phyloP scores from a whole-genome alignment of 1,284 basidiomycete genomes.

The Ceratobasidium sp. region DNA sequence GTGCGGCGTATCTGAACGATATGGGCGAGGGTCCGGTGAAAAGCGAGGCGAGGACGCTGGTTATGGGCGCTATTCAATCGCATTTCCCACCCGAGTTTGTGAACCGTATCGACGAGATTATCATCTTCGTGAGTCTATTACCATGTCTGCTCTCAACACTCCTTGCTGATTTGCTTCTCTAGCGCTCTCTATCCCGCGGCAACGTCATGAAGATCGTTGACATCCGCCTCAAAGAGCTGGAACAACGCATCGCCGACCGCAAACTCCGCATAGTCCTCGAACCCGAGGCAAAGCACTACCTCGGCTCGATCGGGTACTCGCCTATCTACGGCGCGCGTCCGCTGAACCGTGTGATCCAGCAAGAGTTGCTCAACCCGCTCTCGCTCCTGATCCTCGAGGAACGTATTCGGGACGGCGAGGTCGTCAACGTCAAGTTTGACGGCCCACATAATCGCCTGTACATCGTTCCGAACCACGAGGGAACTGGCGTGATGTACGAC shows the following conservation, averaged over 20 bases:
- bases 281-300: slow-evolving; percentile 82
- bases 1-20: slow-evolving; percentile 82
- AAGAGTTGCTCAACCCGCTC: slow-evolving; percentile 92
- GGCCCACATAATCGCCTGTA: slow-evolving; percentile 84
- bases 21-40: slow-evolving; percentile 81
- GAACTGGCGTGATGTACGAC: slow-evolving; percentile 58
- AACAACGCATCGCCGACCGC: slow-evolving; percentile 73
- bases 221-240: slow-evolving; percentile 74
- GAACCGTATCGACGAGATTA: slow-evolving; percentile 91
- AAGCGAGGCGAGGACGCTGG: slow-evolving; percentile 71
- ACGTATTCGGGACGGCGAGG: slow-evolving; percentile 85
- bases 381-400: slow-evolving; percentile 90
- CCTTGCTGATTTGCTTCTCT: slow-evolving; percentile 53
- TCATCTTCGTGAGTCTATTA: slow-evolving; percentile 81
- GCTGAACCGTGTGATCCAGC: slow-evolving; percentile 91
- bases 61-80: slow-evolving; percentile 81
- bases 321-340: slow-evolving; percentile 91
- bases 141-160: slow-evolving; percentile 24
- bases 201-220: slow-evolving; percentile 88
- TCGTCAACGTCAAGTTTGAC: slow-evolving; percentile 83
- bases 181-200: slow-evolving; percentile 82
- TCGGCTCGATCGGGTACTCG: slow-evolving; percentile 88
- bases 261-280: slow-evolving; percentile 87
- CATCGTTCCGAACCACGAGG: slow-evolving; percentile 89
- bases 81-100: slow-evolving; percentile 96